A percentile compares a stretch with the other conserved stretches of the same genome.
These are phyloP conservation scores for Ilex asprella DNA, from an alignment of 257 asterid genomes.

Conservation along the genomic window DNA sequence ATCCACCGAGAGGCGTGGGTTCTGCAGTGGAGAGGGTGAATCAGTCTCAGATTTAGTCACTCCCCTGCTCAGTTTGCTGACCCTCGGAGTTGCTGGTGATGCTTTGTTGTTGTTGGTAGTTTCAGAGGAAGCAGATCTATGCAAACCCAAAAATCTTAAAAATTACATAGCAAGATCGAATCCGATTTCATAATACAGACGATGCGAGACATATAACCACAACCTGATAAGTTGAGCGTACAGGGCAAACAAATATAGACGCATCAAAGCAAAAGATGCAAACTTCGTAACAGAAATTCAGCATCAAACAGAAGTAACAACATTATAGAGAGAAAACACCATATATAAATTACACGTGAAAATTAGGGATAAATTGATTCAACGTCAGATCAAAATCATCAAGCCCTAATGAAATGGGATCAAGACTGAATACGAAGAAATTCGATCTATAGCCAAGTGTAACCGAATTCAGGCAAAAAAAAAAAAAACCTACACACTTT, in stretches of 20 bases:
- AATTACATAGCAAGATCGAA: not conserved
- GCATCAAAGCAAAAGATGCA: not conserved
- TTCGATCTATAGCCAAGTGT: not conserved
- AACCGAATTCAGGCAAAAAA: not conserved
- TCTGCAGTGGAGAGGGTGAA: conserved; percentile 51
- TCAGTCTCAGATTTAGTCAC: not conserved
- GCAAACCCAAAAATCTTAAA: no score
- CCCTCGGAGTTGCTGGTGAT: not conserved
- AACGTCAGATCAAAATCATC: not conserved
- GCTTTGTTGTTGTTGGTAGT: not conserved
- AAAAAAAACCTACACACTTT: not conserved
- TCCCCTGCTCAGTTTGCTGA: not conserved
- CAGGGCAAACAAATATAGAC: not conserved
- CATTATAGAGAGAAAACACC: no score
- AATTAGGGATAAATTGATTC: not conserved
- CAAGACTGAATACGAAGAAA: not conserved
- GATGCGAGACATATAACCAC: not conserved
- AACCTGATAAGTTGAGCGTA: not conserved
- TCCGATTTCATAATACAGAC: not conserved
- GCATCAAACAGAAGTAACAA: not conserved
- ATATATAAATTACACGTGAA: not conserved
- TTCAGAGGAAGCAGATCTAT: not conserved
- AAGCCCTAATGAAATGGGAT: not conserved
- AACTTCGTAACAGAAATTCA: not conserved
- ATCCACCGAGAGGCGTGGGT: conserved; percentile 47